These are phyloP conservation scores for Daldinia sp. DNA, from an alignment of 2,329 filamentous ascomycete genomes.

Conservation along the genomic window DNA sequence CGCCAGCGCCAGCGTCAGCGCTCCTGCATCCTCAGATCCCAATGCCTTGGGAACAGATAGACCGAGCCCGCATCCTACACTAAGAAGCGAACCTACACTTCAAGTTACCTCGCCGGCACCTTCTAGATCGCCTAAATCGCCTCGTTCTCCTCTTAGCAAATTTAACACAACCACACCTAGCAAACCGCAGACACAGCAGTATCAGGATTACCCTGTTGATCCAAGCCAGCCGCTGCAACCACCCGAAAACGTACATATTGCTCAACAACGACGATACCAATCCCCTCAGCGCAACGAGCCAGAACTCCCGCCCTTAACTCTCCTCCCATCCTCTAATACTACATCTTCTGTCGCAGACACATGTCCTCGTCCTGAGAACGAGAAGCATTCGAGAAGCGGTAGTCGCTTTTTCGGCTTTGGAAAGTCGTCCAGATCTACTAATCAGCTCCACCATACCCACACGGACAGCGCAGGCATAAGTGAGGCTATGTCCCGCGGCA, in stretches of 20 bases:
- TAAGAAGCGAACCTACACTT: conserved; percentile 43
- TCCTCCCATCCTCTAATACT: conserved; percentile 38
- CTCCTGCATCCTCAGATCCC: conserved; percentile 44
- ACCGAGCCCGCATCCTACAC: conserved; percentile 44
- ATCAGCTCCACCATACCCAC: conserved; percentile 46
- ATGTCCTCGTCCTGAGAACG: conserved; percentile 43
- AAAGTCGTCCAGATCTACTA: conserved; percentile 45
- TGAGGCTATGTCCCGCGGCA: conserved; percentile 50
- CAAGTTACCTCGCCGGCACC: conserved; percentile 47
- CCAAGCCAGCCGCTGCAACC: conserved; percentile 41
- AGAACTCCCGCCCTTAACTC: conserved; percentile 38
- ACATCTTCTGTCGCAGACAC: conserved; percentile 39
- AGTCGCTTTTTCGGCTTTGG: conserved; percentile 53
- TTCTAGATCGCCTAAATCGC: conserved; percentile 51
- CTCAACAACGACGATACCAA: conserved; percentile 39
- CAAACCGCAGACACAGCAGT: conserved; percentile 42
- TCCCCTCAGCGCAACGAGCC: conserved; percentile 40
- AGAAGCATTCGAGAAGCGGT: conserved; percentile 51
- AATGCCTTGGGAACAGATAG: conserved; percentile 43
- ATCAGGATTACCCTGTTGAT: conserved; percentile 30
- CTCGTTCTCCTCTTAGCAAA: conserved; percentile 52
- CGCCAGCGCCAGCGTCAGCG: conserved; percentile 27
- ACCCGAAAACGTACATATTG: conserved; percentile 46
- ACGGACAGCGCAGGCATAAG: conserved; percentile 41
- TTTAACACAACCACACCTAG: conserved; percentile 44